phyloP scores from a whole-genome alignment of 495 filamentous ascomycete genomes.

The Pseudevernia furfuracea region DNA sequence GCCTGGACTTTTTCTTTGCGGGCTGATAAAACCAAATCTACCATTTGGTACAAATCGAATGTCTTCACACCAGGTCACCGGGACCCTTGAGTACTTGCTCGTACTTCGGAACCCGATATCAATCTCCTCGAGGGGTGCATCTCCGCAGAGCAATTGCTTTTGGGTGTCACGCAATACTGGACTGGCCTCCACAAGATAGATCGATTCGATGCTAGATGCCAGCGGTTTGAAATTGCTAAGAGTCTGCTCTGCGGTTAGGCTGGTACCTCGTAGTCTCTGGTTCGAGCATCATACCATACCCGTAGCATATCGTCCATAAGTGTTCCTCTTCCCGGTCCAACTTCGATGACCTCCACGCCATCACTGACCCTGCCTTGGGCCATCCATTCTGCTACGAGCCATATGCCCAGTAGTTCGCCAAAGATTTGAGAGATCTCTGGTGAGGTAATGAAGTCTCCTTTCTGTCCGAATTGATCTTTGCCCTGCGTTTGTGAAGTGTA shows the following conservation, averaged over 20 bases:
- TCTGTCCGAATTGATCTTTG: conserved; percentile 77
- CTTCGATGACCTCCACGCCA: conserved; percentile 80
- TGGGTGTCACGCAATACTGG: conserved; percentile 65
- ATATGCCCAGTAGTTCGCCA: conserved; percentile 87
- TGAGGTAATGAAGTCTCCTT: conserved; percentile 93
- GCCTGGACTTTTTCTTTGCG: neutral
- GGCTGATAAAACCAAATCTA: conserved; percentile 27
- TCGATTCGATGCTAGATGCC: conserved; percentile 64
- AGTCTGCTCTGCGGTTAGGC: conserved; percentile 47
- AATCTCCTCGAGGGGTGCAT: conserved; percentile 57
- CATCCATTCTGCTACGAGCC: conserved; percentile 95
- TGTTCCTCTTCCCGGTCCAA: conserved; percentile 90
- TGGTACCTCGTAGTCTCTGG: conserved; percentile 5
- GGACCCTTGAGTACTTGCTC: conserved; percentile 64
- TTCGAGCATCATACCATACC: conserved; percentile 37
- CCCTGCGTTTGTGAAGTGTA: conserved; percentile 58
- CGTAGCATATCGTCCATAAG: conserved; percentile 95
- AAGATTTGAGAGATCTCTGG: conserved; percentile 97
- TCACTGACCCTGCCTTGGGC: conserved; percentile 64
- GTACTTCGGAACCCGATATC: conserved; percentile 67
- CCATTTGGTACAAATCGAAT: conserved; percentile 71
- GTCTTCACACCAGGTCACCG: conserved; percentile 86
- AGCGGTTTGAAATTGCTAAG: conserved; percentile 74
- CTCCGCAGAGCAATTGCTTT: conserved; percentile 73
- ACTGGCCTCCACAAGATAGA: conserved; percentile 91